phyloP scores from a whole-genome alignment of 1,284 basidiomycete species.

The Ustilago sp. region DNA sequence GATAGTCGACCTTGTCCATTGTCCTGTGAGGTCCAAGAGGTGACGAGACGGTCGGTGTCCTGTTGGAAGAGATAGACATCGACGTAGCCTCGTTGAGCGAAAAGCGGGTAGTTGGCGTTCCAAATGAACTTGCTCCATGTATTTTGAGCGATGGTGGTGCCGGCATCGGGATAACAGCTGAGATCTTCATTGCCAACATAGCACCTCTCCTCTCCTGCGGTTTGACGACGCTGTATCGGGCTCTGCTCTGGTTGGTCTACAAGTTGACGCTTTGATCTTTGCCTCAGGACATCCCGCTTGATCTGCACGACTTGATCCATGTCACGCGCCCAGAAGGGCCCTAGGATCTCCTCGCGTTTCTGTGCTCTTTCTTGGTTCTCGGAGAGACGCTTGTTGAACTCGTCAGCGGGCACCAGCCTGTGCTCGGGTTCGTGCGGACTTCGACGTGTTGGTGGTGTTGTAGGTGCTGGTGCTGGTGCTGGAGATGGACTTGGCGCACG shows the following conservation, averaged over 20 bases:
- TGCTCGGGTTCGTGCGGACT: slow-evolving; percentile 41
- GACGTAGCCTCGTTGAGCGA: slow-evolving; percentile 54
- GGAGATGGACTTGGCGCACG: slow-evolving; percentile 35
- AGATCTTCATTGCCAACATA: slow-evolving; percentile 60
- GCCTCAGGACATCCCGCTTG: slow-evolving; percentile 30
- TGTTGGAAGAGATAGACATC: slow-evolving; percentile 65
- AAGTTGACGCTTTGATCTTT: background rate
- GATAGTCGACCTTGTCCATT: slow-evolving; percentile 56
- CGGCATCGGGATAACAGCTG: slow-evolving; percentile 60
- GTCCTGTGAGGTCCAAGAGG: slow-evolving; percentile 55
- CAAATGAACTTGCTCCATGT: slow-evolving; percentile 61
- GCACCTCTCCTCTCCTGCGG: slow-evolving; percentile 48
- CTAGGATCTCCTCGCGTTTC: slow-evolving; percentile 37
- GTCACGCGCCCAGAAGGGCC: slow-evolving; percentile 51
- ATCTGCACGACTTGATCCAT: slow-evolving; percentile 36
- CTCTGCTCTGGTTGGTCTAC: slow-evolving; percentile 5
- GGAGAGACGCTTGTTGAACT: slow-evolving; percentile 21
- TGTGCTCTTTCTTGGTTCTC: slow-evolving; percentile 11
- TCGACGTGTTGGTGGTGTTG: slow-evolving; percentile 36
- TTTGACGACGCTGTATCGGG: slow-evolving; percentile 47
- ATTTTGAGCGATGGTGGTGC: slow-evolving; percentile 49
- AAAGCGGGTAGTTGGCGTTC: slow-evolving; percentile 62
- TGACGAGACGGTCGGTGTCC: slow-evolving; percentile 53
- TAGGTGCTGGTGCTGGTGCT: slow-evolving; percentile 35
- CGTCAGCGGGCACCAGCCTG: slow-evolving; percentile 18